A percentile compares a stretch with the other conserved stretches of the same genome.
Evolutionary conservation across 1,284 basidiomycete genomes (phyloP).

Genomic region (Melampsora americana): DNA sequence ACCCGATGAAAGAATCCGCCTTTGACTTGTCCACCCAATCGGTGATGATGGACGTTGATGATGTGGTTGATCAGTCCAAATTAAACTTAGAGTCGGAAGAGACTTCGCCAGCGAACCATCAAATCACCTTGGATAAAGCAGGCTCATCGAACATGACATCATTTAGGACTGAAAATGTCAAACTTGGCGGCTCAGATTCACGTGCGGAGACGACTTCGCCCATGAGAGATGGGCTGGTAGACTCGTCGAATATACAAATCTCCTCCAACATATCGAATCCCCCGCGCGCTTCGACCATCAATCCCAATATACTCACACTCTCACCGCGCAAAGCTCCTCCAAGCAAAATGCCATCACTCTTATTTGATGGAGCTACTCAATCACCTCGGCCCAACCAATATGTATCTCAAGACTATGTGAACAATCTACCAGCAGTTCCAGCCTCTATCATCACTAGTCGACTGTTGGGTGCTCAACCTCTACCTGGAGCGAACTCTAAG

Average conservation of each 20-base stretch:
- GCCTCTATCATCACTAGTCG: constrained; percentile 25
- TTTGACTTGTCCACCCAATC: background rate
- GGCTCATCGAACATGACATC: constrained; percentile 6
- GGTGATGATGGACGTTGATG: constrained; percentile 23
- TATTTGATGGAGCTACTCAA: constrained; percentile 14
- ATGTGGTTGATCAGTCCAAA: background rate
- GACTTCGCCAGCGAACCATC: background rate
- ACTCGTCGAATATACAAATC: background rate
- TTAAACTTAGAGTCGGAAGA: background rate
- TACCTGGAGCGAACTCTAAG: constrained; percentile 35
- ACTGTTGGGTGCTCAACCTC: constrained; percentile 27
- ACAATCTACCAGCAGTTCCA: constrained; percentile 23
- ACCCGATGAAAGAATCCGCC: background rate
- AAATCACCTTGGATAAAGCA: constrained; percentile 15
- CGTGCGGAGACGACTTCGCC: background rate
- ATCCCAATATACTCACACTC: constrained; percentile 3
- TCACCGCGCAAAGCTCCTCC: constrained; percentile 1
- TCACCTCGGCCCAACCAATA: constrained; percentile 5
- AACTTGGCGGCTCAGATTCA: background rate
- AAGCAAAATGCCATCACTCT: constrained; percentile 14
- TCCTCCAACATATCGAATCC: background rate
- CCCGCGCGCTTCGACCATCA: background rate
- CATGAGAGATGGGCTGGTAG: constrained; percentile 7
- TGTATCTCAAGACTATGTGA: constrained; percentile 27
- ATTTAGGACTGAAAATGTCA: too few species aligned